phyloP scores from a whole-genome alignment of 2,329 filamentous ascomycete species.

The Calonectria leucothoes region DNA sequence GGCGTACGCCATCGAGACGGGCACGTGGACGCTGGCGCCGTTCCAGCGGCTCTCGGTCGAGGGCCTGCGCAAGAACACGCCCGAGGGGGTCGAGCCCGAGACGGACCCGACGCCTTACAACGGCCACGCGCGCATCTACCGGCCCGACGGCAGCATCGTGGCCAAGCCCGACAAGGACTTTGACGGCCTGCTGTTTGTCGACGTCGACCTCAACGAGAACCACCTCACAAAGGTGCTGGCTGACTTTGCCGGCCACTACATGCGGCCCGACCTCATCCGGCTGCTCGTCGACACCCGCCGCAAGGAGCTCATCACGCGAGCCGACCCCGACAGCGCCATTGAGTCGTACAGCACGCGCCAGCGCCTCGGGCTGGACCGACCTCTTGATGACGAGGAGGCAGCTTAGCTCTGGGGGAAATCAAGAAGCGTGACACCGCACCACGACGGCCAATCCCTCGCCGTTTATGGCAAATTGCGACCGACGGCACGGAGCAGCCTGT shows the following conservation, averaged over 20 bases:
- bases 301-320: slow-evolving; percentile 20
- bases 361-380: slow-evolving; percentile 11
- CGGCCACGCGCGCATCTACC: slow-evolving; percentile 40
- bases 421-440: too few relatives aligned
- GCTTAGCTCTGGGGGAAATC: too few relatives aligned
- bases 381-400: slow-evolving; percentile 12
- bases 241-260: slow-evolving; percentile 52
- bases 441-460: not conserved
- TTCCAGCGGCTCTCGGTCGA: slow-evolving; percentile 40
- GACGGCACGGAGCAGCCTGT: not conserved
- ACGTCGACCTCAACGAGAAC: slow-evolving; percentile 57
- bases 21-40: slow-evolving; percentile 40
- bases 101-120: slow-evolving; percentile 38
- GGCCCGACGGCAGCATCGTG: slow-evolving; percentile 38
- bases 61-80: slow-evolving; percentile 38
- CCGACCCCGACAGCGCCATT: not conserved
- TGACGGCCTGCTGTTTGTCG: slow-evolving; percentile 63
- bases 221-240: slow-evolving; percentile 44
- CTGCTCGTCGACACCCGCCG: slow-evolving; percentile 44
- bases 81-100: slow-evolving; percentile 40
- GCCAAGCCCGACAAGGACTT: slow-evolving; percentile 42
- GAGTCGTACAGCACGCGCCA: slow-evolving; percentile 14
- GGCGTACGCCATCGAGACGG: slow-evolving; percentile 40
- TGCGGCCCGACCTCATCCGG: slow-evolving; percentile 54
- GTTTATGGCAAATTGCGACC: slow-evolving; percentile 8